Evolutionary conservation across 805 yeast genomes (phyloP).

Genomic region (Pachysolen tannophilus): DNA sequence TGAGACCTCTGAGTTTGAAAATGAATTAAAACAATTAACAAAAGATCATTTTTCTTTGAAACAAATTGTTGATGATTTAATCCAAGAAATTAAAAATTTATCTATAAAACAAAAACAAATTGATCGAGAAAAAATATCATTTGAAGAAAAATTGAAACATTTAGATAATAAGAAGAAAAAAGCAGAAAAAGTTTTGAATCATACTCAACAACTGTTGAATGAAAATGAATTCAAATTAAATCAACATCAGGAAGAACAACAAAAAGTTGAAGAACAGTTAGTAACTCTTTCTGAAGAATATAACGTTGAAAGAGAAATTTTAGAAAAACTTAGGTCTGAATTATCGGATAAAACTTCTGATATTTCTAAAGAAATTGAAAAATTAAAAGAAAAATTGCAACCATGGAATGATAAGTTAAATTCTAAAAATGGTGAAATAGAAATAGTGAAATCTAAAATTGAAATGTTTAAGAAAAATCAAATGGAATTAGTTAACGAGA

Average conservation of each 20-base stretch:
- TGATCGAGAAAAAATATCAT: constrained; percentile 55
- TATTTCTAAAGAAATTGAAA: constrained; percentile 57
- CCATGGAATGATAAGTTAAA: constrained; percentile 76
- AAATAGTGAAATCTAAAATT: constrained; percentile 59
- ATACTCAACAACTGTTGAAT: constrained; percentile 35
- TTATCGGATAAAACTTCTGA: constrained; percentile 69
- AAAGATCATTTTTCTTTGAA: constrained; percentile 19
- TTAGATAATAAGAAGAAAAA: constrained; percentile 50
- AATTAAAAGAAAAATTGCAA: constrained; percentile 56
- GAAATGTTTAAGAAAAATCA: constrained; percentile 45
- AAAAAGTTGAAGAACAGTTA: constrained; percentile 35
- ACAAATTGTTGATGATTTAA: constrained; percentile 16
- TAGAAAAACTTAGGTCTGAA: constrained; percentile 56
- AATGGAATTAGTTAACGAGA: constrained; percentile 33
- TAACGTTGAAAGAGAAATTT: constrained; percentile 41
- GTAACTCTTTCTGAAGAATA: constrained; percentile 36
- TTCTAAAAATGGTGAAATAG: constrained; percentile 53
- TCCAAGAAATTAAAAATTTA: constrained; percentile 21
- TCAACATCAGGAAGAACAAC: constrained; percentile 35
- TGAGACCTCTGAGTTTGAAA: constrained; percentile 30
- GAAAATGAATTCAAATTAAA: constrained; percentile 39
- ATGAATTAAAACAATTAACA: constrained; percentile 25
- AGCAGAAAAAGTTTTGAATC: constrained; percentile 42
- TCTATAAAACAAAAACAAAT: constrained; percentile 30
- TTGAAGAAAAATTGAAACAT: constrained; percentile 73